These are phyloP conservation scores for Prunus mume DNA, from an alignment of 306 rosid species.

Conservation along the genomic window DNA sequence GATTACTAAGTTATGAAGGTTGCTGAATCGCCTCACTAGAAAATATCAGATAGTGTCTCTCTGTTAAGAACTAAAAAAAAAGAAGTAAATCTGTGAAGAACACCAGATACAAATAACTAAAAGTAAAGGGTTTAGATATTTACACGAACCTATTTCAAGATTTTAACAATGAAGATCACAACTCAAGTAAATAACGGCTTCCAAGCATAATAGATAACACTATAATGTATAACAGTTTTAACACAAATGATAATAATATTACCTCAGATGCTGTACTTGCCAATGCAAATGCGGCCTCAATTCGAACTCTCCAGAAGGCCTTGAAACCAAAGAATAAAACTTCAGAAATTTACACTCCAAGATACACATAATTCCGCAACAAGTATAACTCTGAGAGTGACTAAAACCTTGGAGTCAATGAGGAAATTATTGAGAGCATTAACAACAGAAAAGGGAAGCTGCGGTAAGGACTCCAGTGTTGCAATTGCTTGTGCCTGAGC, in stretches of 20 bases:
- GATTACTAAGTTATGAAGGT: not conserved
- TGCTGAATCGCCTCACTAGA: not conserved
- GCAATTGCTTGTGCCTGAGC: slow-evolving; percentile 95
- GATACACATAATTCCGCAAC: slow-evolving; percentile 7
- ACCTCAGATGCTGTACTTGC: slow-evolving; percentile 94
- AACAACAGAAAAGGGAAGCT: slow-evolving; percentile 78
- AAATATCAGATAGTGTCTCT: not conserved
- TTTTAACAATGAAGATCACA: not conserved
- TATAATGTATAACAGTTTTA: slow-evolving; percentile 5
- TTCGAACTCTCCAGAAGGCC: slow-evolving; percentile 94
- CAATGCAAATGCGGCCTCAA: slow-evolving; percentile 96
- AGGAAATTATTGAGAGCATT: slow-evolving; percentile 87
- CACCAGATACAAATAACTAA: not conserved
- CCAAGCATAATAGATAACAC: not conserved
- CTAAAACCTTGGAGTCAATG: slow-evolving; percentile 75
- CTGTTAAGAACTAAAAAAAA: not conserved
- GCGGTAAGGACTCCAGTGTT: slow-evolving; percentile 70
- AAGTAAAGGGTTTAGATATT: not conserved
- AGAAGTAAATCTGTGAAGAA: not conserved
- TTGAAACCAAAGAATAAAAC: slow-evolving; percentile 34
- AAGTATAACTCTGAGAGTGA: slow-evolving; percentile 15
- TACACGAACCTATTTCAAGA: not conserved
- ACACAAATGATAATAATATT: slow-evolving; percentile 26
- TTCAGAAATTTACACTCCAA: slow-evolving; percentile 21
- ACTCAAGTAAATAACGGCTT: not conserved